Base-by-base conservation (phyloP, 805 yeast species). In the Citeromyces matritensis region DNA sequence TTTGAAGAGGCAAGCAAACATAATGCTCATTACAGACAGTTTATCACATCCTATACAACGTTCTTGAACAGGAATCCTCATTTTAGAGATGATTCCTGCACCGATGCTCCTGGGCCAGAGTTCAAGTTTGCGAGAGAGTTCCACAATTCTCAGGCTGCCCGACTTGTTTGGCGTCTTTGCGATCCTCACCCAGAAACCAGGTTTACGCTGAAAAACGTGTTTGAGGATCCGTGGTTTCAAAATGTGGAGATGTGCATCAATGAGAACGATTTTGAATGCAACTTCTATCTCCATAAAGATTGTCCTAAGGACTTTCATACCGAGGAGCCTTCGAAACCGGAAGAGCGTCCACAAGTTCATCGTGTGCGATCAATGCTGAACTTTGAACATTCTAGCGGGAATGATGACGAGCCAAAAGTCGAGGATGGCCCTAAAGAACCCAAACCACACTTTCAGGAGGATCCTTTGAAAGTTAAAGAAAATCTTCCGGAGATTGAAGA, bases 101-200 rank as follows among this genome's bases (percentile, higher is more conserved):
- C 39, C 9, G 47, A 42, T 35, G 85, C 84, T 0, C 91, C 91
- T 1, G 86, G 88, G 9, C 46, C 66, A 4, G 91, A 81, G 44
- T 78, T 72, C 49, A 71, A 68, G 42, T 69, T 70, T 61, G 85
- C 84, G 0, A 64, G 70, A 34, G 72, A 63, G 37, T 78, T 80
- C 49, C 65, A 65, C 23, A 63, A 65, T 27, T 48, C 66, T 1
- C 75, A 75, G 9, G 73, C 77, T 15, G 69, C 85, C 2, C 61
- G 91, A 42, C 72, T 76, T 4, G 85, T 85, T 1, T 80, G 88
- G 86, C 69, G 82, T 47, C 55, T 81, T 33, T 68, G 77, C 41
- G 86, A 80, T 47, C 82, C 84, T 5, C 57, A 69, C 12, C 57
- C 66, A 1, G 44, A 45, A 1, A 58, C 71, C 9, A 60, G 93